Evolutionary conservation across 2,329 filamentous ascomycete species (phyloP).

Genomic region (Exophiala sideris): DNA sequence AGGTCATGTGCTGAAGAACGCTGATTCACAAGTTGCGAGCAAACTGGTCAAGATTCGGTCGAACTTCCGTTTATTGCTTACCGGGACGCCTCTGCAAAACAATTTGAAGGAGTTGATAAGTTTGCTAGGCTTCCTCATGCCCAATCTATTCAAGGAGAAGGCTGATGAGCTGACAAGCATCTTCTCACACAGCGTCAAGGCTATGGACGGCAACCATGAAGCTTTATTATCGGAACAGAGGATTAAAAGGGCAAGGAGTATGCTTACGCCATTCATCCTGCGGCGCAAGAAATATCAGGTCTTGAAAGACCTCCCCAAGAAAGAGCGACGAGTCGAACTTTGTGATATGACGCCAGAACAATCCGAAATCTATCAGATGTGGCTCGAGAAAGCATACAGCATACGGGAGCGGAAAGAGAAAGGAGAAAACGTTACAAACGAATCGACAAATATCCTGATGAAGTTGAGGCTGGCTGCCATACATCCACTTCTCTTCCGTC

Average conservation of each 20-base stretch:
- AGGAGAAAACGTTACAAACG: constrained; percentile 52
- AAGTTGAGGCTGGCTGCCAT: constrained; percentile 89
- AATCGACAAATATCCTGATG: constrained; percentile 71
- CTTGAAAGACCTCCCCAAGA: constrained; percentile 74
- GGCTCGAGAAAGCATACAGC: constrained; percentile 61
- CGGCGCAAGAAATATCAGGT: constrained; percentile 93
- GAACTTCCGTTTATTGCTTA: constrained; percentile 80
- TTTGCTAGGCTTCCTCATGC: constrained; percentile 91
- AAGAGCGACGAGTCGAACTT: constrained; percentile 72
- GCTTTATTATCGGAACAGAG: constrained; percentile 83
- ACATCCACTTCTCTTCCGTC: constrained; percentile 82
- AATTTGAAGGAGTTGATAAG: constrained; percentile 90
- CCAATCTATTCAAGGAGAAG: constrained; percentile 71
- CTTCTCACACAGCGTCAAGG: constrained; percentile 88
- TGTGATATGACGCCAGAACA: constrained; percentile 76
- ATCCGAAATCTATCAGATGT: constrained; percentile 66
- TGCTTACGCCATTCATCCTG: constrained; percentile 92
- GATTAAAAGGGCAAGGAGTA: constrained; percentile 80
- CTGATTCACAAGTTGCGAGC: constrained; percentile 74
- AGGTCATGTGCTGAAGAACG: constrained; percentile 89
- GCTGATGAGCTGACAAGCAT: constrained; percentile 78
- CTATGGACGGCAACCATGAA: constrained; percentile 68
- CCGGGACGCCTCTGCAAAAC: constrained; percentile 92
- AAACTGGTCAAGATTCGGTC: constrained; percentile 74
- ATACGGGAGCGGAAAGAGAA: constrained; percentile 58